Conservation (phyloP, 176 grass and related monocot species). For the Musa acuminata region DNA sequence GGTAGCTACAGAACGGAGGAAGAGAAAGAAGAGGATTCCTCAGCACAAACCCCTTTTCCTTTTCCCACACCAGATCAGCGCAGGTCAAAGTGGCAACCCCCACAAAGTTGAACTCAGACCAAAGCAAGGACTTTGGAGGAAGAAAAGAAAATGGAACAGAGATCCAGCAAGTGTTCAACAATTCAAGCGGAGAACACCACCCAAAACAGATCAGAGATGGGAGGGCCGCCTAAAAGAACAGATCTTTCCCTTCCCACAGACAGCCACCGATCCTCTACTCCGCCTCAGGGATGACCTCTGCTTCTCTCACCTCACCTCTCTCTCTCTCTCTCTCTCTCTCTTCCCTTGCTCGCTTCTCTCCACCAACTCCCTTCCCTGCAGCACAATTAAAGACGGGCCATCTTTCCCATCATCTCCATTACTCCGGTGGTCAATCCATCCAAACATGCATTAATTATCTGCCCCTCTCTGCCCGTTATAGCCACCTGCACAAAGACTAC, state of each 20-base stretch:
- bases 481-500: background rate
- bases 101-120: background rate
- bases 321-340: conserved; percentile 14
- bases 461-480: background rate
- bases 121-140: background rate
- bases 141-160: background rate
- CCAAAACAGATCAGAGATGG: background rate
- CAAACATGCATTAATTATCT: background rate
- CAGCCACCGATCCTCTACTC: conserved; percentile 30
- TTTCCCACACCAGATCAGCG: background rate
- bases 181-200: background rate
- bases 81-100: background rate
- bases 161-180: background rate
- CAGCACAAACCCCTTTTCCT: background rate
- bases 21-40: background rate
- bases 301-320: conserved; percentile 8
- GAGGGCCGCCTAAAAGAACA: background rate
- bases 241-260: conserved; percentile 35
- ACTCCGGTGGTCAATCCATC: background rate
- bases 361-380: conserved; percentile 12
- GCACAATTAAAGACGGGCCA: conserved; percentile 6
- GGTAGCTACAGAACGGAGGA: conserved; percentile 29
- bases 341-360: background rate
- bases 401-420: background rate
- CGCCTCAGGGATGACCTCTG: background rate